These are phyloP conservation scores for Cladophialophora bantiana DNA, from an alignment of 2,329 filamentous ascomycete species.

Conservation along the genomic window DNA sequence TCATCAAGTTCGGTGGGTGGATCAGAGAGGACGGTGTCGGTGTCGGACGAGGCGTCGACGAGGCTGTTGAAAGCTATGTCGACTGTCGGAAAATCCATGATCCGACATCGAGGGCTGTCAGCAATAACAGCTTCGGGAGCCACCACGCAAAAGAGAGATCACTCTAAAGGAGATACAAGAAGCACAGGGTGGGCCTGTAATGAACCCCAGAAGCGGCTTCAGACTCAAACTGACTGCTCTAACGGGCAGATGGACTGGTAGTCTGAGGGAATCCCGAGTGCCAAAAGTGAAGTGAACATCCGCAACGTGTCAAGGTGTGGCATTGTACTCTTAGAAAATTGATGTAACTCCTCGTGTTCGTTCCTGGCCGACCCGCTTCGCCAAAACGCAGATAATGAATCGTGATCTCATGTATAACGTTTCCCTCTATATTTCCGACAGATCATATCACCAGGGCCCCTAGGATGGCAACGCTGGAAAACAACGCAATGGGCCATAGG, in stretches of 20 bases:
- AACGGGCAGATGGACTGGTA: neutral
- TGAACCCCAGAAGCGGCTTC: neutral
- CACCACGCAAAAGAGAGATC: neutral
- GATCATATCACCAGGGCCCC: conserved; percentile 9
- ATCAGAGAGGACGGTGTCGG: conserved; percentile 33
- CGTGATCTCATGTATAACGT: neutral
- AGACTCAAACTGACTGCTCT: neutral
- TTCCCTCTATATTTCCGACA: neutral
- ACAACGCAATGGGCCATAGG: neutral
- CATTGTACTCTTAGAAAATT: neutral
- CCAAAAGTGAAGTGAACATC: conserved; percentile 1
- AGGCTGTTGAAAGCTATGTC: neutral
- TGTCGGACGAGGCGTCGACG: conserved; percentile 13
- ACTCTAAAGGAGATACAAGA: neutral
- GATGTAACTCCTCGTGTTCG: neutral
- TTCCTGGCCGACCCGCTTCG: no score
- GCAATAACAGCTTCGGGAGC: neutral
- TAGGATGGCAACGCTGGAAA: conserved; percentile 15
- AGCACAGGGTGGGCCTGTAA: neutral
- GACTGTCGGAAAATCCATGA: neutral
- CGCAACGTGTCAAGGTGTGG: neutral
- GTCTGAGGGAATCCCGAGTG: neutral
- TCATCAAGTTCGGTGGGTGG: conserved; percentile 30
- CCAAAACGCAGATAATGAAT: no score
- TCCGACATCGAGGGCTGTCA: neutral